Conservation (phyloP, 2,329 filamentous ascomycete species). For the Chaetomiaceae sp. region DNA sequence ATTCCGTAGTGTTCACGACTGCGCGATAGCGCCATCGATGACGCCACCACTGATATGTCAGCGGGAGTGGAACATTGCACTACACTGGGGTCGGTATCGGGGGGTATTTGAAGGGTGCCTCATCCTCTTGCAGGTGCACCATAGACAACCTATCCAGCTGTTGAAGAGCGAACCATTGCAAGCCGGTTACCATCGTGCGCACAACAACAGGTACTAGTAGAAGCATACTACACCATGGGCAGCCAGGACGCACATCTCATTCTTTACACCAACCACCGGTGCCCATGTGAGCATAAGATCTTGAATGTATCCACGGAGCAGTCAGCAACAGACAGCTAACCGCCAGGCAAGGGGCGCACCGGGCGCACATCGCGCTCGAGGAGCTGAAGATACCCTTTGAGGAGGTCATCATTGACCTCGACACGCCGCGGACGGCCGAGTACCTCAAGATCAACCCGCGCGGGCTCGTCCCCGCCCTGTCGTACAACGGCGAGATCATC, state of each 20-base stretch:
- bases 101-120: background rate
- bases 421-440: conserved; percentile 60
- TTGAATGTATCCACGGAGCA: too few relatives aligned
- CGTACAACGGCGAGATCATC: conserved; percentile 61
- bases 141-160: too few relatives aligned
- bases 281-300: conserved; percentile 47
- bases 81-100: background rate
- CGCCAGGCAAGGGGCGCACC: conserved; percentile 54
- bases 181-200: too few relatives aligned
- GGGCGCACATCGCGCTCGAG: conserved; percentile 64
- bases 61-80: background rate
- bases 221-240: conserved; percentile 25
- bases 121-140: background rate
- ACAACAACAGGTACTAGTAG: too few relatives aligned
- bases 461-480: conserved; percentile 67
- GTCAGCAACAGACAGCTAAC: background rate
- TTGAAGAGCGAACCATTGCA: too few relatives aligned
- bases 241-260: conserved; percentile 45
- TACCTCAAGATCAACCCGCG: conserved; percentile 75
- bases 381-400: conserved; percentile 62
- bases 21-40: conserved; percentile 24
- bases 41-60: conserved; percentile 16
- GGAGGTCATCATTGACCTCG: conserved; percentile 67
- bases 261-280: conserved; percentile 64
- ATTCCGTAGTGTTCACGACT: too few relatives aligned